Conservation (phyloP, 495 filamentous ascomycete species). For the Daldinia vernicosa region DNA sequence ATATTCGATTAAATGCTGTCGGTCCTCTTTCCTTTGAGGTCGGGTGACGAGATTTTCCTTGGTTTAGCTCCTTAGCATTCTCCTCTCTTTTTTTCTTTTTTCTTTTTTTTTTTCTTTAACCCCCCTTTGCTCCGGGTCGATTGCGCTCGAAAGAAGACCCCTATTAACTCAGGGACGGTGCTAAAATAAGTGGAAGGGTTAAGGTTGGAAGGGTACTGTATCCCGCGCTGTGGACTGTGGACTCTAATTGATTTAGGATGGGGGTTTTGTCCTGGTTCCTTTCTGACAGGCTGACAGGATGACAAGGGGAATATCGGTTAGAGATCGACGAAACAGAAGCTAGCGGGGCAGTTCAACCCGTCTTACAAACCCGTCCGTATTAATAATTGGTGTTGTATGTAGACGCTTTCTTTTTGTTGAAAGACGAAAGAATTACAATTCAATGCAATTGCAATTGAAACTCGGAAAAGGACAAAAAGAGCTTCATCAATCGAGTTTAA, state of each 20-base stretch:
- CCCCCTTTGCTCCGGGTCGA: slow-evolving; percentile 15
- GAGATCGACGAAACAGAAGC: slow-evolving; percentile 31
- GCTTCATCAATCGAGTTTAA: slow-evolving; percentile 23
- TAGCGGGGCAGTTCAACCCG: slow-evolving; percentile 15
- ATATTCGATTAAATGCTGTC: slow-evolving; percentile 9
- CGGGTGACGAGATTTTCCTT: slow-evolving; percentile 30
- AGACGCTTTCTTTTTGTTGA: slow-evolving; percentile 2
- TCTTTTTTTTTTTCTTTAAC: slow-evolving; percentile 12
- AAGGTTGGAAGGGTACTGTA: slow-evolving; percentile 8
- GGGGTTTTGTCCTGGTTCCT: slow-evolving; percentile 35
- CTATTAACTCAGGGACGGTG: slow-evolving; percentile 32
- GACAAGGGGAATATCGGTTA: slow-evolving; percentile 30
- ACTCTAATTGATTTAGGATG: slow-evolving; percentile 36
- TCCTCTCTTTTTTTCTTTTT: slow-evolving; percentile 7
- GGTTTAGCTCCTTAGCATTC: neutral
- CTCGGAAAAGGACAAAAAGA: slow-evolving; percentile 15
- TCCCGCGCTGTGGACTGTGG: slow-evolving; percentile 34
- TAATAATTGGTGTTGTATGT: slow-evolving; percentile 23
- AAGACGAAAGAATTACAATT: slow-evolving; percentile 4
- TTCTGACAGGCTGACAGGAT: slow-evolving; percentile 33
- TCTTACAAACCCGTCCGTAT: slow-evolving; percentile 19
- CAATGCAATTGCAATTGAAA: slow-evolving; percentile 9
- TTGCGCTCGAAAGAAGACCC: slow-evolving; percentile 25
- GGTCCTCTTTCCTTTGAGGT: slow-evolving; percentile 18
- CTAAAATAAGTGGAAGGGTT: slow-evolving; percentile 30